Conservation (phyloP, 345 rosid species). For the Euphorbia peplus region DNA sequence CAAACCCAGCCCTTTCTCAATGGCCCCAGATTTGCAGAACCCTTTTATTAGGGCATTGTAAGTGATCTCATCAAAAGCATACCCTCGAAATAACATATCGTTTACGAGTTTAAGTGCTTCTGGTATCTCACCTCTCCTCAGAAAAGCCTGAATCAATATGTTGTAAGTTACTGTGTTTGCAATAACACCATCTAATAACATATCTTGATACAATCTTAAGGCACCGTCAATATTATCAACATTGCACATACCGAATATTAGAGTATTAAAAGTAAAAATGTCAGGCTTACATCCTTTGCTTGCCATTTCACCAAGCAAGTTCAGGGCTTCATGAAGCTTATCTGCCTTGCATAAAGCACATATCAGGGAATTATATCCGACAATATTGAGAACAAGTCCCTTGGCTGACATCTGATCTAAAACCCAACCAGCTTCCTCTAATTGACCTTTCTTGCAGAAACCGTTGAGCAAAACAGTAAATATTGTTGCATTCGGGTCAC, state of each 20-base stretch:
- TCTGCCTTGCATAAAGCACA: conserved; percentile 55
- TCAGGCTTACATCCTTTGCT: conserved; percentile 77
- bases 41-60: conserved; percentile 72
- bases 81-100: conserved; percentile 79
- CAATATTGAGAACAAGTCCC: conserved; percentile 63
- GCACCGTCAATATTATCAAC: conserved; percentile 54
- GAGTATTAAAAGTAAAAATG: conserved; percentile 68
- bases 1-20: conserved; percentile 61
- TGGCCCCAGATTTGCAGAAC: conserved; percentile 60
- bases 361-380: conserved; percentile 69
- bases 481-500: conserved; percentile 58
- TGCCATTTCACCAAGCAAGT: conserved; percentile 58
- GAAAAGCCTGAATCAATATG: conserved; percentile 54
- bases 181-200: conserved; percentile 73
- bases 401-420: conserved; percentile 49
- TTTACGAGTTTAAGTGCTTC: conserved; percentile 73
- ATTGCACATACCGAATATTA: conserved; percentile 72
- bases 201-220: conserved; percentile 51
- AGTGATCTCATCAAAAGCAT: conserved; percentile 61
- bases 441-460: conserved; percentile 58
- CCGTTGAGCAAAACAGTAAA: conserved; percentile 63
- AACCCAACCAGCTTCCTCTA: conserved; percentile 47
- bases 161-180: conserved; percentile 85
- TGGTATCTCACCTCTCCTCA: conserved; percentile 54
- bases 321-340: conserved; percentile 50